Conservation (phyloP, 2,329 filamentous ascomycete genomes). For the Hymenoscyphus occultus region DNA sequence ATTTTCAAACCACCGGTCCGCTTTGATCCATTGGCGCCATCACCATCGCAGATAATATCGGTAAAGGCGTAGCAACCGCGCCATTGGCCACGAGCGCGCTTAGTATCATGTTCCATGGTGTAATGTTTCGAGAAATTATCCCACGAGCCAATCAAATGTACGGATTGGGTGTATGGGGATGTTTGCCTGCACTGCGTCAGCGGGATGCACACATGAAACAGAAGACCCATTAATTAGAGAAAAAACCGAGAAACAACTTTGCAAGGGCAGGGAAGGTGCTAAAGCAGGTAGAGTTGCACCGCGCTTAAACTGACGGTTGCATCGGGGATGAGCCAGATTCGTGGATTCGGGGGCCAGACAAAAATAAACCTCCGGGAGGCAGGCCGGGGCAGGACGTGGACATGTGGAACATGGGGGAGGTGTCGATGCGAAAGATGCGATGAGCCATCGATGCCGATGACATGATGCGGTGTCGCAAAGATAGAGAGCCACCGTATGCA, state of each 20-base stretch:
- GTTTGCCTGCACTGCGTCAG: conserved; percentile 50
- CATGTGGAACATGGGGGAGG: background rate
- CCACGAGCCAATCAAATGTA: conserved; percentile 88
- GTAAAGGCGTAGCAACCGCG: conserved; percentile 83
- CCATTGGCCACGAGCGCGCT: conserved; percentile 75
- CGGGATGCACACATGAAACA: conserved; percentile 14
- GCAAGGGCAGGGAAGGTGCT: conserved; percentile 14
- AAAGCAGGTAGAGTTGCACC: conserved; percentile 5
- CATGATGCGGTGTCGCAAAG: background rate
- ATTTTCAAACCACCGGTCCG: conserved; percentile 82
- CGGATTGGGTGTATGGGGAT: conserved; percentile 59
- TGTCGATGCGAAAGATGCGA: background rate
- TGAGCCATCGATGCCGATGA: background rate
- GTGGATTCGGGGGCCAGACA: background rate
- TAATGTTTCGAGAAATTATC: conserved; percentile 85
- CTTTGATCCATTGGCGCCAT: conserved; percentile 48
- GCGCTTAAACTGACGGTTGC: conserved; percentile 21
- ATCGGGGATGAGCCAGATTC: background rate
- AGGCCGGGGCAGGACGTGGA: no score
- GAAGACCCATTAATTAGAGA: conserved; percentile 12
- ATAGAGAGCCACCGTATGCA: background rate
- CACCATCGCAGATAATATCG: conserved; percentile 79
- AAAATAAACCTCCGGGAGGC: background rate
- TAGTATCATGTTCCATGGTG: conserved; percentile 74
- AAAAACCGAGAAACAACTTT: conserved; percentile 18